phyloP scores from a whole-genome alignment of 2,329 filamentous ascomycete genomes.

The Beauveria scarabaeidicola region DNA sequence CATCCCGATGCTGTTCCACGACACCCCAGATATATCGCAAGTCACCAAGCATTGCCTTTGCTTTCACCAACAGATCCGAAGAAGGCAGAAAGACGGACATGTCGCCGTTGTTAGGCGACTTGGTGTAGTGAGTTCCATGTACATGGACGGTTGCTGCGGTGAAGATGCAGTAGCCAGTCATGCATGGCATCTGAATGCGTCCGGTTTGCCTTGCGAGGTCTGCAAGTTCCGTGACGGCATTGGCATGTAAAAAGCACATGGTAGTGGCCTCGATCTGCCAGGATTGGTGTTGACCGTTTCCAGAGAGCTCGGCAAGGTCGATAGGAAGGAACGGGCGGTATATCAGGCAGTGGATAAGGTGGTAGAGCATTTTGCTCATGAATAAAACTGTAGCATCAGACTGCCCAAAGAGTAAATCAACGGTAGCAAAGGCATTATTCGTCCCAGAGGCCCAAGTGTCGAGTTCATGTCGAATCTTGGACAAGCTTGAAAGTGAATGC shows the following conservation, averaged over 20 bases:
- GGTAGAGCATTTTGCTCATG: slow-evolving; percentile 78
- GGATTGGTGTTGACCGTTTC: slow-evolving; percentile 75
- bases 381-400: slow-evolving; percentile 70
- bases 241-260: slow-evolving; percentile 77
- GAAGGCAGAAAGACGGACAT: slow-evolving; percentile 56
- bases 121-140: slow-evolving; percentile 73
- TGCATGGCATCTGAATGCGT: slow-evolving; percentile 75
- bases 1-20: slow-evolving; percentile 71
- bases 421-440: slow-evolving; percentile 67
- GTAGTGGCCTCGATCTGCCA: slow-evolving; percentile 92
- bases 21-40: slow-evolving; percentile 68
- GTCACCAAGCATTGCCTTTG: slow-evolving; percentile 73
- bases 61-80: slow-evolving; percentile 63
- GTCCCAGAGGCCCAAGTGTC: slow-evolving; percentile 80
- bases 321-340: slow-evolving; percentile 83
- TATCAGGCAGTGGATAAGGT: slow-evolving; percentile 77
- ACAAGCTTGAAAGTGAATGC: slow-evolving; percentile 78
- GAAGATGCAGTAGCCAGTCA: slow-evolving; percentile 79
- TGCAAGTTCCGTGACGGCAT: slow-evolving; percentile 75
- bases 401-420: slow-evolving; percentile 68
- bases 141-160: slow-evolving; percentile 84
- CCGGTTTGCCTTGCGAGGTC: slow-evolving; percentile 68
- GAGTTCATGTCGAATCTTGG: slow-evolving; percentile 76
- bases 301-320: slow-evolving; percentile 70
- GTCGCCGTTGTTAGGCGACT: slow-evolving; percentile 37